phyloP scores from a whole-genome alignment of 768 basidiomycete species.

The Kwoniella heveanensis region DNA sequence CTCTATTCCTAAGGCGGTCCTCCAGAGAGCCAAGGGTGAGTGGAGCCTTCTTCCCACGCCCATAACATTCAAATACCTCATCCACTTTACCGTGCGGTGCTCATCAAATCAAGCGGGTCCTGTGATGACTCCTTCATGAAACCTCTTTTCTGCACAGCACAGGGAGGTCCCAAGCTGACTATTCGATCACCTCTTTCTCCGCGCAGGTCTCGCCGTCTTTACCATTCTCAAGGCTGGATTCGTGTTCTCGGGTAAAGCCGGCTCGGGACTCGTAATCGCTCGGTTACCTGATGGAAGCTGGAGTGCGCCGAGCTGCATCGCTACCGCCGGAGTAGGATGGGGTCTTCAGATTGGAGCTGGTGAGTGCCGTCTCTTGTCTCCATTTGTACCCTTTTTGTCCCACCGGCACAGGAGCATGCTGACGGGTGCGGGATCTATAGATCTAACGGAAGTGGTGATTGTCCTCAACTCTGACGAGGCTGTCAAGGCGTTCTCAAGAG shows the following conservation, averaged over 20 bases:
- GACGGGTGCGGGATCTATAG: too few relatives aligned
- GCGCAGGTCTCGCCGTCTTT: slow-evolving; percentile 90
- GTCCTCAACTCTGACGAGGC: slow-evolving; percentile 97
- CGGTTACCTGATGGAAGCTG: slow-evolving; percentile 92
- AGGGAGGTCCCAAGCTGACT: too few relatives aligned
- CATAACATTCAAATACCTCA: too few relatives aligned
- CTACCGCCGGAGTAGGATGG: slow-evolving; percentile 73
- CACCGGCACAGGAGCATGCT: too few relatives aligned
- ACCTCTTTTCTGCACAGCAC: too few relatives aligned
- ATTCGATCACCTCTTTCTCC: too few relatives aligned
- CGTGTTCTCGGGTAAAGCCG: slow-evolving; percentile 91
- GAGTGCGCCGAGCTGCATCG: slow-evolving; percentile 96
- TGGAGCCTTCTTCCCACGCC: too few relatives aligned
- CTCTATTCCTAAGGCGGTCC: slow-evolving; percentile 85
- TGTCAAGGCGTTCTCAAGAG: slow-evolving; percentile 89
- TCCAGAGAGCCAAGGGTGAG: slow-evolving; percentile 83
- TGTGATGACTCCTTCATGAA: too few relatives aligned
- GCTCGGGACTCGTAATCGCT: slow-evolving; percentile 88
- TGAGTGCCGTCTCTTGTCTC: slow-evolving; percentile 60
- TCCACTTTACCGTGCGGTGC: too few relatives aligned
- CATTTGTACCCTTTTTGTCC: too few relatives aligned
- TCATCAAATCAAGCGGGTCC: too few relatives aligned
- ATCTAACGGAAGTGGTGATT: slow-evolving; percentile 77
- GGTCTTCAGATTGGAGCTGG: slow-evolving; percentile 85
- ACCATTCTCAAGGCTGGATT: slow-evolving; percentile 87